Evolutionary conservation across 2,329 filamentous ascomycete species (phyloP), one percentile per base, ranked within the genome.

Genomic region (Claviceps sp.): DNA sequence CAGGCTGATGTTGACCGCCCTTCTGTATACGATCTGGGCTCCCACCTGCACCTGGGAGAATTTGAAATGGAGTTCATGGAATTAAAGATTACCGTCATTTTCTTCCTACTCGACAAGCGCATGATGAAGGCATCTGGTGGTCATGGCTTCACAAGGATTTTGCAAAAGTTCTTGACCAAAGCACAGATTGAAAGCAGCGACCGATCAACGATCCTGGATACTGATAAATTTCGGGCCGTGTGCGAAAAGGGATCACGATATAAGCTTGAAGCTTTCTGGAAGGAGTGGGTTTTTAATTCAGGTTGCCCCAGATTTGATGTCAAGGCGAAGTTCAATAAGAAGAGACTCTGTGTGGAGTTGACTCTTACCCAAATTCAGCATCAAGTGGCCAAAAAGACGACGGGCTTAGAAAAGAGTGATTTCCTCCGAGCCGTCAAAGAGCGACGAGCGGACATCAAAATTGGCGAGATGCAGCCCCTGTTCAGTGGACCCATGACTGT

Each of bases 401-500:
- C 17, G 13, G 68, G 67, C 3, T 71, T 95, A 14, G 78, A 83
- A 20, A 85, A 85, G 55, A 73, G 81, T 13, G 82, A 85, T 2
- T 97, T 98, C 61, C 78, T 94, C 69, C 79, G 88, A 50, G 85
- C 93, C 57, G 80, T 91, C 52, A 87, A 94, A 59, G 90, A 97
- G 66, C 79, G 85, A 47, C 76, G 81, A 8, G 75, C 83, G 54
- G 79, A 79, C 36, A 77, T 95, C 38, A 82, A 81, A 52, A 77
- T 82, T 16, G 83, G 82, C 14, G 77, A 81, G 50, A 71, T 88
- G 16, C 86, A 88, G 57, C 78, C 82, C n/a, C 77, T 88, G 1
- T 97, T 97, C 61, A 93, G 89, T 1, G 93, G 93, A 0, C 91
- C 93, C 0, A 95, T 98, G 87, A 98, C 93, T 0, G 91, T 98